These are phyloP conservation scores for Penicillium daleae DNA, from an alignment of 495 filamentous ascomycete genomes.

Conservation along the genomic window DNA sequence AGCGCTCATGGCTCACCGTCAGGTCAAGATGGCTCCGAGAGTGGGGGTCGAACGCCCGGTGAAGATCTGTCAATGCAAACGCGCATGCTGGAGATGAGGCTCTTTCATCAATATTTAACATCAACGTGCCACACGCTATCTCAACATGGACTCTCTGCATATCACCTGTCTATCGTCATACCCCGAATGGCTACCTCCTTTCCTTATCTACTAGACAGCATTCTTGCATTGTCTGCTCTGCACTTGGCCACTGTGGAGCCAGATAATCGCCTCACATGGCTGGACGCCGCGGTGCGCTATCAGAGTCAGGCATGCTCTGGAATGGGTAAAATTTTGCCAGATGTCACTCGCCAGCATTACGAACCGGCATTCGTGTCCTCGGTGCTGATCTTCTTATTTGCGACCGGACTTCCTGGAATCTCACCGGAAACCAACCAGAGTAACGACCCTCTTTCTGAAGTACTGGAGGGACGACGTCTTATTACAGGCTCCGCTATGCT, in stretches of 20 bases:
- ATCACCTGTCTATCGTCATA: slow-evolving; percentile 47
- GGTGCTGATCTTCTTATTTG: slow-evolving; percentile 45
- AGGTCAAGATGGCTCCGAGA: slow-evolving; percentile 28
- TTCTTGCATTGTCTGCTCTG: slow-evolving; percentile 51
- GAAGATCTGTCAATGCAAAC: slow-evolving; percentile 23
- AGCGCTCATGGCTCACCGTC: slow-evolving; percentile 29
- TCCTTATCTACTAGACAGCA: slow-evolving; percentile 50
- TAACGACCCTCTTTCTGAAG: slow-evolving; percentile 34
- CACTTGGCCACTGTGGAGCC: slow-evolving; percentile 47
- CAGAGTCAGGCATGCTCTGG: slow-evolving; percentile 43
- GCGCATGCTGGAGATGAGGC: slow-evolving; percentile 43
- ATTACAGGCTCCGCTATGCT: slow-evolving; percentile 42
- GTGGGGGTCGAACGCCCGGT: slow-evolving; percentile 14
- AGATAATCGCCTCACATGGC: slow-evolving; percentile 34
- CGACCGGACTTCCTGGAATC: slow-evolving; percentile 41
- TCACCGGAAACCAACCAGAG: slow-evolving; percentile 30
- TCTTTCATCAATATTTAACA: slow-evolving; percentile 45
- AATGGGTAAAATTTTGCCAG: slow-evolving; percentile 33
- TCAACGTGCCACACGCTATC: slow-evolving; percentile 39
- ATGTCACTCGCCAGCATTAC: slow-evolving; percentile 30
- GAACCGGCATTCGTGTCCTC: slow-evolving; percentile 46
- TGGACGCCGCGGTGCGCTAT: slow-evolving; percentile 41
- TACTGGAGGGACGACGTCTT: slow-evolving; percentile 41
- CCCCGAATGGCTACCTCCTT: slow-evolving; percentile 48
- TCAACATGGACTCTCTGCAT: slow-evolving; percentile 31